phyloP scores from a whole-genome alignment of 352 stramenopile genomes.

The Phytophthora brassicae region DNA sequence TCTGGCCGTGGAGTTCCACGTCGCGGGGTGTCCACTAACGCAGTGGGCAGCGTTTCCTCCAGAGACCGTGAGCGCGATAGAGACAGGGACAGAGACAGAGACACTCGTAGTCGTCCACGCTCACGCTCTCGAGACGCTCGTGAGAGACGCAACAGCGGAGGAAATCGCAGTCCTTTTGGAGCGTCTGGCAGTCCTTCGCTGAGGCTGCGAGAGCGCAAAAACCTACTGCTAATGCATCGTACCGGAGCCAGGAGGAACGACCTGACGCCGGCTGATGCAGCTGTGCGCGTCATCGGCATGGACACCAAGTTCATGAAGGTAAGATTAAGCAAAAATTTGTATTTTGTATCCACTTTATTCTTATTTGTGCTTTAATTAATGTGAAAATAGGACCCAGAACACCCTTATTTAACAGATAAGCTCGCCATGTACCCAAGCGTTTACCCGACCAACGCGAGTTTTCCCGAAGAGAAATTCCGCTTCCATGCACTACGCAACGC shows the following conservation, averaged over 20 bases:
- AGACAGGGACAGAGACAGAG: slow-evolving; percentile 30
- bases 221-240: slow-evolving; percentile 78
- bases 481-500: slow-evolving; percentile 68
- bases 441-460: slow-evolving; percentile 73
- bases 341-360: neutral
- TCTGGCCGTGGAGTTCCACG: slow-evolving; percentile 36
- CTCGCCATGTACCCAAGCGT: slow-evolving; percentile 62
- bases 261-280: slow-evolving; percentile 51
- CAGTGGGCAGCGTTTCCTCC: slow-evolving; percentile 26
- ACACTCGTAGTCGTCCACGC: slow-evolving; percentile 31
- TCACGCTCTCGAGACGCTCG: slow-evolving; percentile 45
- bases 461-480: slow-evolving; percentile 84
- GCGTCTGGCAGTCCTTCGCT: slow-evolving; percentile 50
- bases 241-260: slow-evolving; percentile 48
- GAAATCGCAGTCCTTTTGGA: slow-evolving; percentile 45
- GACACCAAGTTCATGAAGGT: slow-evolving; percentile 80
- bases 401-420: slow-evolving; percentile 72
- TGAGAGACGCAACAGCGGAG: slow-evolving; percentile 26
- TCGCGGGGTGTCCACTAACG: slow-evolving; percentile 46
- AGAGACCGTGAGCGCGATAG: slow-evolving; percentile 40
- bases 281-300: slow-evolving; percentile 61
- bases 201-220: slow-evolving; percentile 66
- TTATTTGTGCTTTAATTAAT: neutral
- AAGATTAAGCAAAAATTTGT: neutral
- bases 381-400: slow-evolving; percentile 51